Percentiles rank a stretch among this genome's conserved stretches.
phyloP scores from a whole-genome alignment of 257 asterid genomes.

The Ocimum tenuiflorum region DNA sequence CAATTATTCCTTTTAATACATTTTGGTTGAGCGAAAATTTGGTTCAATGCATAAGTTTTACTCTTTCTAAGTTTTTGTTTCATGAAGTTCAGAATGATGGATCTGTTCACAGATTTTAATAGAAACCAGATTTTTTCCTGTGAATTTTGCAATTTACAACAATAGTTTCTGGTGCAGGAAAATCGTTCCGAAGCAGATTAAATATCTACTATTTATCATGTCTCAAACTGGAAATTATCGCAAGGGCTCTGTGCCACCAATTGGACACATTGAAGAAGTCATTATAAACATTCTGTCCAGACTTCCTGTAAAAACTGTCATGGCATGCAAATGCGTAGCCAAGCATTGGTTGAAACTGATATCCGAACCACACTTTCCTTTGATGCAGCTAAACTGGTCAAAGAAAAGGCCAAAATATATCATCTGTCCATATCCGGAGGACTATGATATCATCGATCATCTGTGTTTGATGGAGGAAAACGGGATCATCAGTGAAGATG shows the following conservation, averaged over 20 bases:
- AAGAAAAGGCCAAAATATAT: conserved; percentile 13
- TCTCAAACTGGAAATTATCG: background rate
- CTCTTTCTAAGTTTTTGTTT: background rate
- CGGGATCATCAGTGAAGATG: conserved; percentile 4
- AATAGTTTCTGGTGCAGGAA: conserved; percentile 7
- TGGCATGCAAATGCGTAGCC: conserved; percentile 19
- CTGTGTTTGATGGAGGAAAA: conserved; percentile 23
- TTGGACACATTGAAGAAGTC: conserved; percentile 20
- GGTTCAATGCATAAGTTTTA: background rate
- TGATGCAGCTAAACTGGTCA: conserved; percentile 17
- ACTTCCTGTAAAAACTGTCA: conserved; percentile 19
- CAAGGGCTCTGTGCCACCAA: background rate
- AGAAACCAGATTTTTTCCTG: background rate
- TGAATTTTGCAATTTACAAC: background rate
- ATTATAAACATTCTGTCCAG: conserved; percentile 16
- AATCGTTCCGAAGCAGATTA: background rate
- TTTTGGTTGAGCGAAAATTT: background rate
- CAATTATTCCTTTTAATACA: background rate
- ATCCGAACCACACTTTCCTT: conserved; percentile 16
- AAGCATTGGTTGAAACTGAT: conserved; percentile 22
- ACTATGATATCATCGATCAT: background rate
- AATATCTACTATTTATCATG: conserved; percentile 13
- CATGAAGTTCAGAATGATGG: background rate
- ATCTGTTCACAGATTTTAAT: background rate
- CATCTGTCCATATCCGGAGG: conserved; percentile 16